phyloP scores from a whole-genome alignment of 768 basidiomycete genomes.

The Boletus rubescentipes region DNA sequence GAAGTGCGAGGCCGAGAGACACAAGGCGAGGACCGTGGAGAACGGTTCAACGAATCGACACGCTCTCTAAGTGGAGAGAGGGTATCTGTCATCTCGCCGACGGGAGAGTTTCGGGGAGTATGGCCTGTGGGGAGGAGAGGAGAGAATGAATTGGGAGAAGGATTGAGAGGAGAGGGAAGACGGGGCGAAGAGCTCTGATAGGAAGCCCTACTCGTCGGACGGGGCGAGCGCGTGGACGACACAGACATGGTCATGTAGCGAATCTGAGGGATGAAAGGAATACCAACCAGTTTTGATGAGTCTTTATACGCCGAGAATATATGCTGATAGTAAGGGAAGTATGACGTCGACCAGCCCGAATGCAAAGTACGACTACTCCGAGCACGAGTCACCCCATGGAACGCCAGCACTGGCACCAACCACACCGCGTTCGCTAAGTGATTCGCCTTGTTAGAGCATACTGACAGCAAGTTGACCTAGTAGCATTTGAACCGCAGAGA shows the following conservation, averaged over 20 bases:
- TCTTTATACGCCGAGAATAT: conserved; percentile 16
- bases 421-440: background rate
- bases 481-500: background rate
- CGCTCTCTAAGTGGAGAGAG: conserved; percentile 21
- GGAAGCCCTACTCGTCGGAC: conserved; percentile 5
- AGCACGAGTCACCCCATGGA: background rate
- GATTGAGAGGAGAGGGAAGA: conserved; percentile 28
- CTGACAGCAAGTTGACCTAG: conserved; percentile 2
- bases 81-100: conserved; percentile 13
- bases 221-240: conserved; percentile 11
- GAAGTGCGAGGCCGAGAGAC: background rate
- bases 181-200: conserved; percentile 14
- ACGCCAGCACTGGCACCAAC: background rate
- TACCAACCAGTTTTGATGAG: conserved; percentile 1
- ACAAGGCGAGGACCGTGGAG: conserved; percentile 2
- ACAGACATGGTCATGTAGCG: conserved; percentile 2
- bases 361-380: conserved; percentile 1
- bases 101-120: conserved; percentile 8
- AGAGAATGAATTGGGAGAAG: conserved; percentile 10
- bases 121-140: background rate
- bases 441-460: background rate
- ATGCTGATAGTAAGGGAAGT: background rate
- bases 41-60: background rate
- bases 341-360: conserved; percentile 16
- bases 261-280: conserved; percentile 1